These are phyloP conservation scores for Cryomyces minteri DNA, from an alignment of 495 filamentous ascomycete species.

Conservation along the genomic window DNA sequence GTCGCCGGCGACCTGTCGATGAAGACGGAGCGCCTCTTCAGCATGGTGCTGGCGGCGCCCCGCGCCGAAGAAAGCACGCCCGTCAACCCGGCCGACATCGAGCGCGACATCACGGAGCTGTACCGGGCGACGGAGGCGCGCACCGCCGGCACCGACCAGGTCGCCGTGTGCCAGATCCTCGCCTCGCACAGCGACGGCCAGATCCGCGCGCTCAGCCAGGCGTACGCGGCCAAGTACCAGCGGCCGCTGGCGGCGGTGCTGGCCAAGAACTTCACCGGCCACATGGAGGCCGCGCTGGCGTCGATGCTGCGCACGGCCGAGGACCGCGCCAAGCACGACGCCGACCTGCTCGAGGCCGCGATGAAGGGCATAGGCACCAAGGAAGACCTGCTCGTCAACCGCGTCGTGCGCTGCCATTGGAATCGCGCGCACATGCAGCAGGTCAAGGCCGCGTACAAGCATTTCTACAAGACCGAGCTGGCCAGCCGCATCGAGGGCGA, in stretches of 20 bases:
- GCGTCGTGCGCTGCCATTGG: conserved; percentile 69
- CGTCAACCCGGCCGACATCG: conserved; percentile 47
- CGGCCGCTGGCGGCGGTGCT: conserved; percentile 51
- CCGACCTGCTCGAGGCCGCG: conserved; percentile 56
- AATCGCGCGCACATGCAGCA: conserved; percentile 47
- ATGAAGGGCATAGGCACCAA: conserved; percentile 83
- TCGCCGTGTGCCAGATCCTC: conserved; percentile 59
- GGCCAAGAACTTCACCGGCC: conserved; percentile 66
- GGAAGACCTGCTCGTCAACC: conserved; percentile 54
- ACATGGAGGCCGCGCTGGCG: conserved; percentile 77
- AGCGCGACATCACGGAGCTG: conserved; percentile 51
- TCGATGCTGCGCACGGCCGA: conserved; percentile 56
- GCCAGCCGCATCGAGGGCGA: conserved; percentile 51
- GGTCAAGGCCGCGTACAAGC: conserved; percentile 54
- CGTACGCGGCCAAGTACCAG: conserved; percentile 49
- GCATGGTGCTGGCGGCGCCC: conserved; percentile 50
- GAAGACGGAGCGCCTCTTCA: conserved; percentile 69
- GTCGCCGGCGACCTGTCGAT: conserved; percentile 63
- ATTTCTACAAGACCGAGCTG: conserved; percentile 42
- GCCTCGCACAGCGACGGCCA: conserved; percentile 56
- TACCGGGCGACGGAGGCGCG: conserved; percentile 54
- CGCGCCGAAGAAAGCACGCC: conserved; percentile 60
- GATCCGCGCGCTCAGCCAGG: conserved; percentile 56
- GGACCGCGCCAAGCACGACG: conserved; percentile 70
- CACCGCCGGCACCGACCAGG: conserved; percentile 46